Conservation (phyloP, 2,329 filamentous ascomycete species). For the Fusarium duplospermum region DNA sequence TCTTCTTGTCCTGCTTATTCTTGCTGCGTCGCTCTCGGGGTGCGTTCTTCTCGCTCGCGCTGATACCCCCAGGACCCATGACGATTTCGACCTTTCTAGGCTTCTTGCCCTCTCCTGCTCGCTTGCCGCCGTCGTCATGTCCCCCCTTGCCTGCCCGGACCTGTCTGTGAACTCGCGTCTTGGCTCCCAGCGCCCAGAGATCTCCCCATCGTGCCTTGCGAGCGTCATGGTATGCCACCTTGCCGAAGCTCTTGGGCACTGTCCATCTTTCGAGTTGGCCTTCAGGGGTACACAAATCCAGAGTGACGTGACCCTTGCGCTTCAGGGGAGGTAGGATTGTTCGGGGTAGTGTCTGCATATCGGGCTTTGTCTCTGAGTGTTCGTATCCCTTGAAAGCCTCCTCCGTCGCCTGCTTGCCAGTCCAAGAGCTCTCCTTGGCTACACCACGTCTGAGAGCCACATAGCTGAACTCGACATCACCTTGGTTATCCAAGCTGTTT, state of each 20-base stretch:
- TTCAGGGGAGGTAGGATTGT: conserved; percentile 86
- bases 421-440: conserved; percentile 43
- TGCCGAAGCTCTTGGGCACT: conserved; percentile 83
- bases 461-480: conserved; percentile 93
- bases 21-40: conserved; percentile 55
- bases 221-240: conserved; percentile 89
- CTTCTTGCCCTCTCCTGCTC: conserved; percentile 56
- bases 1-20: conserved; percentile 52
- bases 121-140: conserved; percentile 60
- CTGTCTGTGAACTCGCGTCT: conserved; percentile 76
- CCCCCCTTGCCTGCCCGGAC: conserved; percentile 69
- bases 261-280: conserved; percentile 94
- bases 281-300: conserved; percentile 90
- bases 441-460: conserved; percentile 84
- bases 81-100: conserved; percentile 51
- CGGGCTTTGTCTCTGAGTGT: conserved; percentile 54
- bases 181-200: conserved; percentile 93
- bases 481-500: conserved; percentile 79
- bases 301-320: conserved; percentile 84
- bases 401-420: conserved; percentile 69
- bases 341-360: conserved; percentile 80
- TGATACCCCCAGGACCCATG: conserved; percentile 52
- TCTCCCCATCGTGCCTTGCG: conserved; percentile 93
- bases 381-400: conserved; percentile 81
- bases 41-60: conserved; percentile 52